These are phyloP conservation scores for Vitis hybrid DNA, from an alignment of 177 flowering plant genomes.

Conservation along the genomic window DNA sequence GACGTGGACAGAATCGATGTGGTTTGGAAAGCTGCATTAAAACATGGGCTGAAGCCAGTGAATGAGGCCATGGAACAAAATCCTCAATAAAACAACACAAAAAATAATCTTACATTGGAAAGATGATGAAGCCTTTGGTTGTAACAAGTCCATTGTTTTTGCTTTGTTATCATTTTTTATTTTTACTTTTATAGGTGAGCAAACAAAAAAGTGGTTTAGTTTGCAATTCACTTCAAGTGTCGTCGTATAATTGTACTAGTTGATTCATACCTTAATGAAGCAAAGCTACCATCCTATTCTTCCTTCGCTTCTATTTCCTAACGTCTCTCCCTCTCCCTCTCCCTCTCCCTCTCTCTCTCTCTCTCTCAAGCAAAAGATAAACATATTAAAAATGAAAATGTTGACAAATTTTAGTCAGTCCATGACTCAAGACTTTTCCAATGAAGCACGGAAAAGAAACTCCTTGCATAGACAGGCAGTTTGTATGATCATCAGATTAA, in stretches of 20 bases:
- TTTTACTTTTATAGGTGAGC: not conserved
- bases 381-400: too few species aligned
- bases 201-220: not conserved
- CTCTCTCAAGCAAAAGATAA: too few species aligned
- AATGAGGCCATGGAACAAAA: not conserved
- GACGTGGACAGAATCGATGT: slow-evolving; percentile 79
- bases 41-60: slow-evolving; percentile 72
- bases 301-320: too few species aligned
- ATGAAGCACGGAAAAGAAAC: too few species aligned
- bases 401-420: too few species aligned
- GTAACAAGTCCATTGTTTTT: not conserved
- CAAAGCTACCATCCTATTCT: not conserved
- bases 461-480: too few species aligned
- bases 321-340: too few species aligned
- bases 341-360: too few species aligned
- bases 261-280: not conserved
- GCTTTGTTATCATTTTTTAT: not conserved
- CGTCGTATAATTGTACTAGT: not conserved
- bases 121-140: too few species aligned
- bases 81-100: not conserved
- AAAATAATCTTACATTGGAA: not conserved
- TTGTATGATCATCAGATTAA: too few species aligned
- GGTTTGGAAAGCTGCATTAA: slow-evolving; percentile 90
- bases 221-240: not conserved
- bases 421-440: too few species aligned